Percentiles rank a stretch among this genome's conserved stretches.
Conservation (phyloP, 2,329 filamentous ascomycete genomes). For the Hymenoscyphus fructigenus region DNA sequence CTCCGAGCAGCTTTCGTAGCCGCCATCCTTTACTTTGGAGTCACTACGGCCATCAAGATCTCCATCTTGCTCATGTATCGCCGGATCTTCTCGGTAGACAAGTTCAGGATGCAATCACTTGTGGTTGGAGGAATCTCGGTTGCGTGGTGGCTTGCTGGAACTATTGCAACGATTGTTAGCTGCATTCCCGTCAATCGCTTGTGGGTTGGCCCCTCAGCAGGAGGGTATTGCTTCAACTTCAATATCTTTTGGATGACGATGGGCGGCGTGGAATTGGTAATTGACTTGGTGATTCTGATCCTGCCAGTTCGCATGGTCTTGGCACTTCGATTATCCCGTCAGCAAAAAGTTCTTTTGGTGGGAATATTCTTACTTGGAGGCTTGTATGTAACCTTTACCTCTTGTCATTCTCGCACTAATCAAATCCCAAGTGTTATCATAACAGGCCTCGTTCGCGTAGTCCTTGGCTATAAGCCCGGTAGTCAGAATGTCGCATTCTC, state of each 20-base stretch:
- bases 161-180: background rate
- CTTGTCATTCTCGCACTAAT: background rate
- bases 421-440: conserved; percentile 14
- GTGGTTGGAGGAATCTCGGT: background rate
- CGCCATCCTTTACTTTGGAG: conserved; percentile 4
- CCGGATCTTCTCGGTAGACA: conserved; percentile 1
- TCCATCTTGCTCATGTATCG: conserved; percentile 12
- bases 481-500: conserved; percentile 18
- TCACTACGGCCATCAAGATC: conserved; percentile 5
- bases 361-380: conserved; percentile 12
- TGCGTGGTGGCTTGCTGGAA: conserved; percentile 4
- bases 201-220: conserved; percentile 4
- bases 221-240: conserved; percentile 7
- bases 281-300: conserved; percentile 5
- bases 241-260: conserved; percentile 9
- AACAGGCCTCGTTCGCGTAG: conserved; percentile 15
- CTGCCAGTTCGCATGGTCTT: conserved; percentile 4
- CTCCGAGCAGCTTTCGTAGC: background rate
- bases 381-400: conserved; percentile 2
- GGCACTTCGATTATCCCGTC: background rate
- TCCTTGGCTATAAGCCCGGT: conserved; percentile 16
- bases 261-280: conserved; percentile 1
- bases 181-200: conserved; percentile 2
- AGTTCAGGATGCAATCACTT: background rate
- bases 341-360: conserved; percentile 2